These are phyloP conservation scores for Plantago lanceolata DNA, from an alignment of 305 asterid species.

Conservation along the genomic window DNA sequence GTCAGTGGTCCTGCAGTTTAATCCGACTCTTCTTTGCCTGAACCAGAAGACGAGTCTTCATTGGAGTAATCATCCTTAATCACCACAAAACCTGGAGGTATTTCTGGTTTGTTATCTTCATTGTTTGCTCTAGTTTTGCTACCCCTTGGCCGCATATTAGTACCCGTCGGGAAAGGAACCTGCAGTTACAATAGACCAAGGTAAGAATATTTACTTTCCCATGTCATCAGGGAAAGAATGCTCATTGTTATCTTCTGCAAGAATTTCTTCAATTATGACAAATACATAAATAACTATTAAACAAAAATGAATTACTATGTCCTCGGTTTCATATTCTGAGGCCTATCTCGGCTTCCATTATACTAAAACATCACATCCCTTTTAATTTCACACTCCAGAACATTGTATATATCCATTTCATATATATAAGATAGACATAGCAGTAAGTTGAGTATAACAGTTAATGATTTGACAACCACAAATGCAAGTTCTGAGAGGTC, in stretches of 20 bases:
- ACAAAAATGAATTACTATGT: not conserved
- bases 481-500: not conserved
- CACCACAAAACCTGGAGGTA: slow-evolving; percentile 29
- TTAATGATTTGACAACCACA: not conserved
- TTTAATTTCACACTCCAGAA: not conserved
- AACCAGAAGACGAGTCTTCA: slow-evolving; percentile 58
- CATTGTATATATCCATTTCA: no score
- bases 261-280: not conserved
- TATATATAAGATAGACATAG: no score
- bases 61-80: slow-evolving; percentile 42
- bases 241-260: not conserved
- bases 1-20: slow-evolving; percentile 66
- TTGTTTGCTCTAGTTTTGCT: slow-evolving; percentile 53
- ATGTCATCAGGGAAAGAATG: not conserved
- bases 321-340: not conserved
- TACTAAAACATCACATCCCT: no score
- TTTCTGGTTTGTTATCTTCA: slow-evolving; percentile 65
- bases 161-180: slow-evolving; percentile 98
- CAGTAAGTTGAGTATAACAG: not conserved
- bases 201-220: slow-evolving; percentile 4
- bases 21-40: slow-evolving; percentile 73
- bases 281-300: no score
- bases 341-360: not conserved
- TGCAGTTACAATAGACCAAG: slow-evolving; percentile 29
- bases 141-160: slow-evolving; percentile 64